Evolutionary conservation across 176 grass and related monocot species (phyloP), one percentile per base, ranked within the genome.

Genomic region (Calamus simplicifolius): DNA sequence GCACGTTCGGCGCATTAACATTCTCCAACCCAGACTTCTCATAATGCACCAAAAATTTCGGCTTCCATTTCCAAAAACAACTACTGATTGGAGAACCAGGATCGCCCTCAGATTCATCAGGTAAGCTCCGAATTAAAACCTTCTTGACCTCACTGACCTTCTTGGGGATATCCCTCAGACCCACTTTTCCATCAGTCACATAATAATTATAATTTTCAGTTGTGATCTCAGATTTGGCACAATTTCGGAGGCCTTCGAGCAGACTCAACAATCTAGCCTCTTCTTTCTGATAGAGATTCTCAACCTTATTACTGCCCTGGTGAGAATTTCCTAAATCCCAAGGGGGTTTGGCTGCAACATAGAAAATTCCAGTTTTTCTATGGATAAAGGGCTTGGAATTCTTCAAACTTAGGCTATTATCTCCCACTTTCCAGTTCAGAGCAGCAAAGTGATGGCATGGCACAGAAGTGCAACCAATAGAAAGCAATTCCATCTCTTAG

Each of bases 11-110:
- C 0, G 93, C 83, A 35, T 82, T 78, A 63, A 56, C 80, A 16
- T 98, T 97, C 50, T 80, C 49, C 5, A 58, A 69, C 29, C 87
- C 84, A 18, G 93, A 88, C 57, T 67, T 82, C 62, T 98, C 93
- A 31, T 98, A 98, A 64, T 98, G 80, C 23, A 92, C 93, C 5
- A 75, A 80, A 57, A 98, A 63, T 62, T 98, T 98, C 2, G 93
- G 93, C 62, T 80, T 91, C 79, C 77, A 98, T 25, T 92, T 84
- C 93, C 93, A 98, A 31, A 88, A 76, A 27, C 75, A 82, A 56
- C 81, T 92, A 49, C 79, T 92, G 63, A 98, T 88, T 17, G 71
- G 69, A 16, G 87, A 88, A n/a, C 75, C 21, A 51, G 59, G 29
- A 35, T 69, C 61, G 18, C 65, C 68, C 28, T 35, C 49, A 4